Conservation (phyloP, 306 rosid genomes). For the Astragalus glycyphyllos region DNA sequence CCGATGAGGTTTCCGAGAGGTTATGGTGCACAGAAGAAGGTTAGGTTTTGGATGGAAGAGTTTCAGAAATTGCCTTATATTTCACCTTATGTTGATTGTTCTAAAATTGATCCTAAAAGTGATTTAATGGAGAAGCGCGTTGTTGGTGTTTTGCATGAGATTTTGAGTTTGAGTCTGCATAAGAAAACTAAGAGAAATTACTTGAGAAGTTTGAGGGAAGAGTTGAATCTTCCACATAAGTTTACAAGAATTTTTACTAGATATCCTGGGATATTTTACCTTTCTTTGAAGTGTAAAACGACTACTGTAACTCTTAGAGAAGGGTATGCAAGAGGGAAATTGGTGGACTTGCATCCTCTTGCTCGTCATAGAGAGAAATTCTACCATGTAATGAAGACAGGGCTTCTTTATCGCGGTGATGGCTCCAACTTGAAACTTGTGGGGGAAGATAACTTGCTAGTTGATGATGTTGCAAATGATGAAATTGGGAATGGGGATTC, state of each 20-base stretch:
- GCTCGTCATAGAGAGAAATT: constrained; percentile 68
- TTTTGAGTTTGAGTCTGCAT: constrained; percentile 78
- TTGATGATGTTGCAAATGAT: constrained; percentile 30
- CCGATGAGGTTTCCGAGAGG: constrained; percentile 90
- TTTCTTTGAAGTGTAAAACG: constrained; percentile 87
- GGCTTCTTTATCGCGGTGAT: constrained; percentile 71
- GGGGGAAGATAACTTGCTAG: constrained; percentile 18
- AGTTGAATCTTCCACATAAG: constrained; percentile 84
- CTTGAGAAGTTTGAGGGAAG: constrained; percentile 83
- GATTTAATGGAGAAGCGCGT: constrained; percentile 96
- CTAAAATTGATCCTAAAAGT: constrained; percentile 72
- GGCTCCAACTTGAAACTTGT: constrained; percentile 55
- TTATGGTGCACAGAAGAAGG: constrained; percentile 85
- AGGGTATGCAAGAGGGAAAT: constrained; percentile 77
- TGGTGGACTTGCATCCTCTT: constrained; percentile 81
- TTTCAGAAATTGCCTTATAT: constrained; percentile 86
- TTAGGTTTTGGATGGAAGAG: constrained; percentile 90
- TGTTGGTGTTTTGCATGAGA: constrained; percentile 90
- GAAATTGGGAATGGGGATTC: constrained; percentile 49
- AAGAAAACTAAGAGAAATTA: constrained; percentile 93
- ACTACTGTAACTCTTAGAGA: constrained; percentile 79
- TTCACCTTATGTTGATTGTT: constrained; percentile 75
- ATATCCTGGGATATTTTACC: constrained; percentile 87
- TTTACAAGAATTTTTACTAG: constrained; percentile 85
- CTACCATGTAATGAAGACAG: constrained; percentile 86